Base-by-base conservation (phyloP, 768 basidiomycete genomes). In the Saitozyma sp. region DNA sequence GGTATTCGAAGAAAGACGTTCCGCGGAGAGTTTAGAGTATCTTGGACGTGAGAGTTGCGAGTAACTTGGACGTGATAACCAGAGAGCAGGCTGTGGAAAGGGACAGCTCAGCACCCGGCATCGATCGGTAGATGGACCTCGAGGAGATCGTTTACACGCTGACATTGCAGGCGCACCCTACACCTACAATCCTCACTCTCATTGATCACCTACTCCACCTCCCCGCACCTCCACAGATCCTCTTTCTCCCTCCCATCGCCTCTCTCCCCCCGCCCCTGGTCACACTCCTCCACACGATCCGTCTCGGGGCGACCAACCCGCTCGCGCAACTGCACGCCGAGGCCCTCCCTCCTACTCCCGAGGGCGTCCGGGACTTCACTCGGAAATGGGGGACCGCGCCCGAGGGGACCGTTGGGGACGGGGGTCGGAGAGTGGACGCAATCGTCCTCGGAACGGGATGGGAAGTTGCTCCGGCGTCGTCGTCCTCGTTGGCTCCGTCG, bases 371-470 rank as follows among this genome's bases (percentile, higher is more conserved):
- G 20, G 75, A 76, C 5, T 79, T 79, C 50, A 66, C 70, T 16
- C 39, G 59, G 42, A 73, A 76, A 56, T 79, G 78, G 78, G 61
- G 56, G 0, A 62, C 61, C 13, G 62, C 64, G 6, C 63, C 64
- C 0, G 62, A 68, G 17, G 74, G 73, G 16, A 76, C 69, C n/a
- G 59, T 66, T 0, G 70, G 65, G 8, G 76, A 77, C 52, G 71
- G 63, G 13, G 78, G 76, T 11, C 59, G 78, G 16, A 53, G 76
- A 38, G 59, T 79, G n/a, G 78, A 79, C 60, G 75, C 73, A 10
- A 68, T 79, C 19, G 66, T 79, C 17, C 66, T 77, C n/a, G 75
- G 69, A 8, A 63, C 68, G 41, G 78, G 75, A 42, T 79, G 78
- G 78, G 69, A 73, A 40, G 65, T 77, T 2, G 5, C 50, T 3